phyloP scores from a whole-genome alignment of 164 flowering plant species.

The Magnolia kwangsiensis region DNA sequence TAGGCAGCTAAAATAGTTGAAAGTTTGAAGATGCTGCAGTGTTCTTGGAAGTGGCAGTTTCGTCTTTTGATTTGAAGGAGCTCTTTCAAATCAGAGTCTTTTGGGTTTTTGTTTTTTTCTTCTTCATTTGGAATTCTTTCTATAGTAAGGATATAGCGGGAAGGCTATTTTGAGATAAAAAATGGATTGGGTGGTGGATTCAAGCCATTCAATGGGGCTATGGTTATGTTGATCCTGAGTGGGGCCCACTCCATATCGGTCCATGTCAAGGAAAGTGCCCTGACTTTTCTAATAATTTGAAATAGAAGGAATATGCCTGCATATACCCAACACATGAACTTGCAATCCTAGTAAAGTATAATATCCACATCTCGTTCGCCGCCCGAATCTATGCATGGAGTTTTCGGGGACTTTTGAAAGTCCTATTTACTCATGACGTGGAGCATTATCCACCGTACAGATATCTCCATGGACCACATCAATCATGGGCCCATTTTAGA shows the following conservation, averaged over 20 bases:
- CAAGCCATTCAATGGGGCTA: constrained; percentile 26
- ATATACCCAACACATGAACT: too few relatives aligned
- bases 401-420: too few relatives aligned
- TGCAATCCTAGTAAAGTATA: neutral
- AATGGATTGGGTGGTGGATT: neutral
- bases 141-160: neutral
- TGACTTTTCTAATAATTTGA: neutral
- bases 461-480: too few relatives aligned
- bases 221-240: neutral
- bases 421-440: too few relatives aligned
- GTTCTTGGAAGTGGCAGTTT: too few relatives aligned
- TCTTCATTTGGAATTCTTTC: neutral
- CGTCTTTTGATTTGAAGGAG: too few relatives aligned
- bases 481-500: too few relatives aligned
- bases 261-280: neutral
- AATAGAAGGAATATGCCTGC: neutral
- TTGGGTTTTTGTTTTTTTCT: too few relatives aligned
- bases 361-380: neutral
- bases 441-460: too few relatives aligned
- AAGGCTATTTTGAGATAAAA: neutral
- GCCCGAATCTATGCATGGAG: too few relatives aligned
- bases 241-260: constrained; percentile 1
- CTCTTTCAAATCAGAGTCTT: too few relatives aligned
- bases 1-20: neutral
- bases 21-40: neutral